Evolutionary conservation across 176 grass and related monocot species (phyloP), one percentile per base, ranked within the genome.

Genomic region (Oryza australiensis): DNA sequence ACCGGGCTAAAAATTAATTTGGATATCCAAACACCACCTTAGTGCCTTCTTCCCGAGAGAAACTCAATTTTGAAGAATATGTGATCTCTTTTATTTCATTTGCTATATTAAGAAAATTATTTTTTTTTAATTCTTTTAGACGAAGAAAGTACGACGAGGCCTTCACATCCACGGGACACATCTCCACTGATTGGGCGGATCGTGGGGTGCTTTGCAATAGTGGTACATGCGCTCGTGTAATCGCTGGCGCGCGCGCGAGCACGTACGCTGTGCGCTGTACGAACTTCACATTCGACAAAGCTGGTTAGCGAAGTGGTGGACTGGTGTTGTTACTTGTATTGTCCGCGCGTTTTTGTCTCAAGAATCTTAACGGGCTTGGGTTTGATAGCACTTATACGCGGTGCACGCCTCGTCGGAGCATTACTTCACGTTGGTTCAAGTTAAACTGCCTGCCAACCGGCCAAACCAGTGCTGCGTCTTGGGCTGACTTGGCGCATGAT

Each of bases 141-240:
- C n/a, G n/a, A n/a, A n/a, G n/a, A n/a, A n/a, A n/a, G n/a, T n/a
- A n/a, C n/a, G n/a, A n/a, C n/a, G n/a, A 29, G 34, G 18, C 16
- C 18, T 6, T 8, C 38, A 40, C 38, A 10, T 10, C 38, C 38
- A 40, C 38, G 10, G 38, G 7, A 8, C 38, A 40, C 38, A 40
- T 40, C 38, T 55, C 16, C 6, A 6, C 13, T 8, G 59, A 41
- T 64, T 15, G 14, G n/a, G 26, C 11, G 14, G 26, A 20, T 7
- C 11, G 73, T 2, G 66, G n/a, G 12, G 57, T 77, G 80, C 74
- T 37, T 24, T 10, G 74, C 22, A 60, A 67, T n/a, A n/a, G n/a
- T n/a, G n/a, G n/a, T 43, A 49, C 74, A 85, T 22, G 67, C 80
- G 32, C 14, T 73, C 66, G 49, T 53, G 64, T 5, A 72, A 40